Evolutionary conservation across 2,329 filamentous ascomycete genomes (phyloP).

Genomic region (Aspergillus puulaauensis): DNA sequence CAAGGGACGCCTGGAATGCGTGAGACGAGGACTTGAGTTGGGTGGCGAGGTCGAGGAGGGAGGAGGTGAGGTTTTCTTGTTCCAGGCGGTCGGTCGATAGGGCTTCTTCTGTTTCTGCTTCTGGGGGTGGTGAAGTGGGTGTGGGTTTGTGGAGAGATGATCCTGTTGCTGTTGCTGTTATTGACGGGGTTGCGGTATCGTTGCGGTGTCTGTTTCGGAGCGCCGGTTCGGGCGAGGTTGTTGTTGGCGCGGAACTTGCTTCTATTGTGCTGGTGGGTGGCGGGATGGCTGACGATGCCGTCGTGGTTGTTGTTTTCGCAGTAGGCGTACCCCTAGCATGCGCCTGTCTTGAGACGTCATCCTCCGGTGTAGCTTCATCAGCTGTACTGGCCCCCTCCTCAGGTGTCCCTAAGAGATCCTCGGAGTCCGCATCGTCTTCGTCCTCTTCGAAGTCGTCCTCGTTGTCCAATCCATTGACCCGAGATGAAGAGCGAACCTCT

Average conservation of each 20-base stretch:
- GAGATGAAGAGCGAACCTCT: constrained; percentile 10
- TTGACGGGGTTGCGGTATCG: constrained; percentile 13
- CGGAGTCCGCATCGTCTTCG: constrained; percentile 16
- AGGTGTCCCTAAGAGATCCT: constrained; percentile 22
- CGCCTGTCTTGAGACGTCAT: not conserved
- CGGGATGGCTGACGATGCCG: not conserved
- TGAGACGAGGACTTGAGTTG: constrained; percentile 74
- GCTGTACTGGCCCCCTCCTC: constrained; percentile 15
- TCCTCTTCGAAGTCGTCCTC: constrained; percentile 21
- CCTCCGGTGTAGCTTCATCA: constrained; percentile 10
- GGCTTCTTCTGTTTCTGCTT: constrained; percentile 56
- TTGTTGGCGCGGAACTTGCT: constrained; percentile 4
- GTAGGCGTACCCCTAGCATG: not conserved
- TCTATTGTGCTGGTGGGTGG: not conserved
- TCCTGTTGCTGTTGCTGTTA: constrained; percentile 5
- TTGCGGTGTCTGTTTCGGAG: constrained; percentile 27
- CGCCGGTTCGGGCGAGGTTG: constrained; percentile 8
- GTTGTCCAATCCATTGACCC: constrained; percentile 4
- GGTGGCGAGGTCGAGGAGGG: constrained; percentile 76
- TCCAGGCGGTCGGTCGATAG: constrained; percentile 74
- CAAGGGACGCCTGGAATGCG: constrained; percentile 69
- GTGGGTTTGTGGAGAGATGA: constrained; percentile 12
- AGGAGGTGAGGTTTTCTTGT: constrained; percentile 78
- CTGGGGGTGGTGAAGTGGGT: constrained; percentile 11
- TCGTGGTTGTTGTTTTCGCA: not conserved